Conservation (phyloP, 2,329 filamentous ascomycete genomes). For the Colletotrichum echinochloae region DNA sequence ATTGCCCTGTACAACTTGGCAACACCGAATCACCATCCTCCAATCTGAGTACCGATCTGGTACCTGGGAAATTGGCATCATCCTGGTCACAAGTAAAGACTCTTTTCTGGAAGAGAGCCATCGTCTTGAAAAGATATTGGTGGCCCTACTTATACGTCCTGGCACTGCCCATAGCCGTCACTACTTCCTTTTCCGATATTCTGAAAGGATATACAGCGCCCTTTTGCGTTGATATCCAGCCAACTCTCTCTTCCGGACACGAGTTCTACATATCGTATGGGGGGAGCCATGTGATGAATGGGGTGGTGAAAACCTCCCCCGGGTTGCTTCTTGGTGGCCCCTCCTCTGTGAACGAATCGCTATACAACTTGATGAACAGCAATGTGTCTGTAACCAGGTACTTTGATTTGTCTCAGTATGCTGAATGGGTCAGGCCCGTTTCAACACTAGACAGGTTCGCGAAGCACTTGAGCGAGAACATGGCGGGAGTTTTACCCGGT, state of each 20-base stretch:
- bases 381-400: not conserved
- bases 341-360: not conserved
- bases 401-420: conserved; percentile 6
- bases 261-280: not conserved
- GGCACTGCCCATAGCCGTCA: conserved; percentile 42
- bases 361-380: not conserved
- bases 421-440: not conserved
- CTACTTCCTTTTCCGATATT: conserved; percentile 34
- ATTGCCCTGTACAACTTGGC: conserved; percentile 32
- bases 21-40: not conserved
- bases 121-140: conserved; percentile 43
- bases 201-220: not conserved
- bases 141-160: conserved; percentile 41
- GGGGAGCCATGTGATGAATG: not conserved
- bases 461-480: not conserved
- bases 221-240: not conserved
- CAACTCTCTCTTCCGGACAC: not conserved
- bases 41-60: not conserved
- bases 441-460: conserved; percentile 2
- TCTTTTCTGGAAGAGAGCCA: conserved; percentile 43
- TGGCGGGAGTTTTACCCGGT: not conserved
- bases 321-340: conserved; percentile 9
- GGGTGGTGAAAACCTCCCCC: not conserved
- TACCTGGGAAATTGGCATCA: not conserved
- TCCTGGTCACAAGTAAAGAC: conserved; percentile 38